Base-by-base conservation (phyloP, 2,329 filamentous ascomycete species). In the Fusarium nisikadoi region DNA sequence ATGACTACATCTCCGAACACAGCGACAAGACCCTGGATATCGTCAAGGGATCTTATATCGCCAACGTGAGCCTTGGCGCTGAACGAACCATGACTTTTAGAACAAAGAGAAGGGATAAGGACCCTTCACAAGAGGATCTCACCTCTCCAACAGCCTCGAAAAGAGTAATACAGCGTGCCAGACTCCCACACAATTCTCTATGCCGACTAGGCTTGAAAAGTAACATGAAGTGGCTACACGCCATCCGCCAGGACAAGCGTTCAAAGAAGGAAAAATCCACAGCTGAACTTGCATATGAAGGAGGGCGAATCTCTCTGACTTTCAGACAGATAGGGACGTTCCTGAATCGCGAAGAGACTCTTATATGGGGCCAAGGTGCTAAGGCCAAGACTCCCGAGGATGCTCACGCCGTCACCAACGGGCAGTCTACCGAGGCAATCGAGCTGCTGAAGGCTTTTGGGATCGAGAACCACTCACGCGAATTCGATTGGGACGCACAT, bases 11-110 rank as follows among this genome's bases (percentile, higher is more conserved):
- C 70, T 96, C 94, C 2, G 96, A 99, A 79, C 96, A 99, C 79
- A 97, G 94, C 42, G 96, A 99, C 80, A 99, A 99, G 83, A 97
- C 95, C 0, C 85, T 99, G 29, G 96, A 99, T 79, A 96, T 99
- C 62, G 91, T 90, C 17, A 89, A 88, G 31, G 90, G 87, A 8
- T 96, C 93, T 29, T 95, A 87, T 66, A 97, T 99, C 73, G 94
- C 95, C 72, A 99, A 98, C 78, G 90, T 97, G 54, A 97, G 94
- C 73, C 87, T 98, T n/a, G 96, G 96, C 3, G 95, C 95, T 2
- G 91, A 97, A 82, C 88, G 96, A 58, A 95, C 91, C 5, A 98
- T 98, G 95, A 88, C 93, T 1, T 88, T 99, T 39, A 90, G 96
- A 56, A 95, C 92, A 16, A 97, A 97, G 83, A 92, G 92, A 69